Base-by-base conservation (phyloP, 768 basidiomycete species). In the Boletus huronensis region DNA sequence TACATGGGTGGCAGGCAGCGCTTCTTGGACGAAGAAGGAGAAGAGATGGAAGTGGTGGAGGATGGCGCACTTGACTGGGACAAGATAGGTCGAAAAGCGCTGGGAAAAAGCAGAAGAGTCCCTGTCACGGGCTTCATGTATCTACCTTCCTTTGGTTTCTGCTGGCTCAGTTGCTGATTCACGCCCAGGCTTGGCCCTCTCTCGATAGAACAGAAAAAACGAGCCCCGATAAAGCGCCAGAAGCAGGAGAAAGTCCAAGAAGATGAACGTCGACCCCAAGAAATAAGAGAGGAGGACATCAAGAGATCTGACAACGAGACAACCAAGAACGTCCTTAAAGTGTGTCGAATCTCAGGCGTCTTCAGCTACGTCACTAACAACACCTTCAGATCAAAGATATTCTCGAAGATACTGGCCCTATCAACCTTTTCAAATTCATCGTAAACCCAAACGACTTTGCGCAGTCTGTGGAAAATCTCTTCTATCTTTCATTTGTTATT, bases 401-500 rank as follows among this genome's bases (percentile, higher is more conserved):
- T 8, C 76, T 97, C 25, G 67, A 72, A 19, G 68, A 78, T 0
- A 70, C 74, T n/a, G 72, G 71, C 29, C 62, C 68, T 7, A 78
- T 90, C 48, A 97, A 97, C 62, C 70, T 97, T 28, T 98, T 98
- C 75, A 73, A 79, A 56, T 89, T 98, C 64, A 78, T 98, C 50
- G 77, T 97, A 58, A 96, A 99, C 66, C 97, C 97, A 13, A 72
- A 86, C 28, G 85, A 89, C 63, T 99, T 92, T 65, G 88, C 87
- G 0, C 96, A 99, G 67, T 92, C 90, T 0, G 93, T 98, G 14
- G 97, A 99, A 73, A 99, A 99, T 68, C 76, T 96, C 23, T 98
- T 99, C 69, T 94, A 97, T 65, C 78, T 96, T 2, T 93, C 92
- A 0, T 98, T 99, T 74, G 78, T 97, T 57, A 89, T 97, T 43